Base-by-base conservation (phyloP, 495 filamentous ascomycete genomes). In the Umbilicaria muhlenbergii region DNA sequence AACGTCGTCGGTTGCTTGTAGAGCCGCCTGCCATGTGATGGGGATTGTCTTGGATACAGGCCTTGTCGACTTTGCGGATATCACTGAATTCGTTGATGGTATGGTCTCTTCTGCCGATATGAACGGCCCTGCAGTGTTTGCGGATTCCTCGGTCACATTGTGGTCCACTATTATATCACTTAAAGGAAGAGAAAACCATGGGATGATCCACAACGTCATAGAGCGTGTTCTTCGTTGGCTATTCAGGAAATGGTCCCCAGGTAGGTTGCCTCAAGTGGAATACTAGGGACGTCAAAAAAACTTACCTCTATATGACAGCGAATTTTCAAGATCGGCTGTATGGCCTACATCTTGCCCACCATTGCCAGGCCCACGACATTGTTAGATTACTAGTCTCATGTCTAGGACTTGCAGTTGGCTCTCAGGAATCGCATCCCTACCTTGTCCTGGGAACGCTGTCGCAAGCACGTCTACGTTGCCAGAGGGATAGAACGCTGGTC, bases 11-110 rank as follows among this genome's bases (percentile, higher is more conserved):
- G 56, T 64, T 3, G 83, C 75, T 11, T 91, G 81, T 38, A 78
- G 91, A 45, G 75, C 83, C 43, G 86, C 91, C 34, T 89, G 86
- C 51, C 71, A 84, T 52, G 62, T 94, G 7, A 70, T 94, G 57
- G 59, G 75, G 39, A 63, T 72, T 17, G 68, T 94, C 35, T 52
- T 94, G 4, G 66, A 76, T 36, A 62, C 61, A 32, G 66, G 75
- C 5, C 60, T 86, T 12, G 57, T 92, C 32, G 62, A 76, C 8
- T 77, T 81, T 46, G 67, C 77, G 28, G 61, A 72, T 35, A 60
- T 83, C 24, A 67, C 73, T 13, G 71, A 81, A 39, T 69, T 75
- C 33, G 66, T 80, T 36, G 77, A 78, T 45, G 71, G 72, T 32
- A 81, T 91, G 52, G 65, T 91, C 32, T 68, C 72, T 7, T 79